Conservation (phyloP, 1,284 basidiomycete genomes). For the Rugosomyces carneus region DNA sequence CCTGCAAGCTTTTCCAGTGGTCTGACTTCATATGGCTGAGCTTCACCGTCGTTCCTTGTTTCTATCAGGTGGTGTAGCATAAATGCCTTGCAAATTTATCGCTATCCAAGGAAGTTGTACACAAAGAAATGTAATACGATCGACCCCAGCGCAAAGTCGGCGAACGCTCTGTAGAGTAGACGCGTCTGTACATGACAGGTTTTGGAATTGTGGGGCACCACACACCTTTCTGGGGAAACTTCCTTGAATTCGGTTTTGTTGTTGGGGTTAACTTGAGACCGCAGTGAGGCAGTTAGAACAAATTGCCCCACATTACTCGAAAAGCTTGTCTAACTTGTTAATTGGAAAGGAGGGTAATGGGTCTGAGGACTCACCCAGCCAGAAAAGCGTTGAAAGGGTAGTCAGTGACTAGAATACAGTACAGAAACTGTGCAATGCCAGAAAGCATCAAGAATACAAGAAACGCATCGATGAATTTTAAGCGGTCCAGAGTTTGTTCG, state of each 20-base stretch:
- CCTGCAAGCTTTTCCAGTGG: background rate
- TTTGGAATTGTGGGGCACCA: background rate
- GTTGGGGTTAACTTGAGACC: constrained; percentile 87
- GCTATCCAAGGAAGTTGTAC: constrained; percentile 79
- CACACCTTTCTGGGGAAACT: constrained; percentile 90
- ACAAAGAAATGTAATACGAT: constrained; percentile 98
- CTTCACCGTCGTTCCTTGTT: no score
- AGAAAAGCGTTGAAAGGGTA: constrained; percentile 98
- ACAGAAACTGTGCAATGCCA: constrained; percentile 86
- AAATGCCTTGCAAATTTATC: background rate
- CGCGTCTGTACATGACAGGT: background rate
- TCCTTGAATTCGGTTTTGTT: constrained; percentile 80
- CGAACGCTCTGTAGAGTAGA: constrained; percentile 78
- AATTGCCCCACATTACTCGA: constrained; percentile 94
- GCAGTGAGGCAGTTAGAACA: constrained; percentile 87
- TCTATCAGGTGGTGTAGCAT: background rate
- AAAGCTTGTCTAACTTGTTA: constrained; percentile 54
- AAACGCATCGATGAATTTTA: constrained; percentile 94
- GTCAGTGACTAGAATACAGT: constrained; percentile 87
- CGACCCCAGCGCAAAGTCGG: constrained; percentile 91
- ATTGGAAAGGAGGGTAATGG: background rate
- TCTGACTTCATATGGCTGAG: background rate
- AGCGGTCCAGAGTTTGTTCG: constrained; percentile 70
- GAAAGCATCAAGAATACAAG: constrained; percentile 89
- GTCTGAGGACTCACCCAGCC: constrained; percentile 65